Evolutionary conservation across 1,139 yeast species (phyloP), one percentile per base, ranked within the genome.

Genomic region (Diutina scorzettiae): DNA sequence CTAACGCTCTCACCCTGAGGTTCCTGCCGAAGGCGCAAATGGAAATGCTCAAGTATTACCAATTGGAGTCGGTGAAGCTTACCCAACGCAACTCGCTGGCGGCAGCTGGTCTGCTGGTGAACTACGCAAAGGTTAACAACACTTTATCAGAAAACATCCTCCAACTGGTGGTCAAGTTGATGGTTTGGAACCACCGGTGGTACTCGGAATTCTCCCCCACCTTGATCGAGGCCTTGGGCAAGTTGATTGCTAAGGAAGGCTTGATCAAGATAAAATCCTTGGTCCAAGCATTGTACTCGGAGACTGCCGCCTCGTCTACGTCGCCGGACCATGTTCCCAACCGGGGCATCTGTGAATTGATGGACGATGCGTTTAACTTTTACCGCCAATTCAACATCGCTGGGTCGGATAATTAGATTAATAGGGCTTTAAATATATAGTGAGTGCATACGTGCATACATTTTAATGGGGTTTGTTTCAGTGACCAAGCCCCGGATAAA

Each of bases 171-270:
- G 85, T 87, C 41, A 82, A 81, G 52, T 65, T 91, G 45, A 66
- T 82, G 30, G 95, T 94, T 18, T 91, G 97, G 96, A 84, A 87
- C 56, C 97, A 87, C 60, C 77, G 98, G 56, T 93, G 98, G 98
- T 93, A 91, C 62, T 75, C 79, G 49, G 96, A 89, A 51, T 89
- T 87, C 53, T 80, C 94, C 8, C 85, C 93, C 23, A 66, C 69
- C 41, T 66, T 86, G 44, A 57, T 80, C 18, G 59, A 64, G 28
- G 66, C 77, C 1, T 61, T 87, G 45, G 65, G 76, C 34, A 75
- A 70, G 43, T 66, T 85, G 47, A 79, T 85, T 25, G 76, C 77
- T 24, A 81, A 79, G 52, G 87, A 84, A 53, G 96, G 96, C 0
- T 62, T 81, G 37, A 76, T 82, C 39, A 85, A 83, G 59, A 76